Conservation (phyloP, 805 yeast genomes). For the Metschnikowia rubicola region DNA sequence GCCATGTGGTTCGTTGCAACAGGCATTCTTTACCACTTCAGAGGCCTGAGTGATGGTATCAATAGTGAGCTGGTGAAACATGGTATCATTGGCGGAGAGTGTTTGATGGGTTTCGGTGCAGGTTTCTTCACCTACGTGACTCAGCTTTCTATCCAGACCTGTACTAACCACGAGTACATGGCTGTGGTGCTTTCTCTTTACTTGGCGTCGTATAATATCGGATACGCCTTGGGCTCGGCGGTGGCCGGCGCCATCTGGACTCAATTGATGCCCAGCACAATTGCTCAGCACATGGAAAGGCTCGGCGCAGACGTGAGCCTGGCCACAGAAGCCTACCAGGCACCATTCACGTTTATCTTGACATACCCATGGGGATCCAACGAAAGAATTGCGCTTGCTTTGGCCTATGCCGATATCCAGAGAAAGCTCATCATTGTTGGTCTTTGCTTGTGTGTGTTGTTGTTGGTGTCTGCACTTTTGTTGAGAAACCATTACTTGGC, state of each 20-base stretch:
- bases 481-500: conserved; percentile 52
- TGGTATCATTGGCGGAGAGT: conserved; percentile 64
- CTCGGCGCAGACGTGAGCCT: conserved; percentile 26
- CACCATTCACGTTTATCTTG: conserved; percentile 50
- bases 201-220: conserved; percentile 57
- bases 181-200: conserved; percentile 58
- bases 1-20: conserved; percentile 55
- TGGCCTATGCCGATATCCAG: conserved; percentile 59
- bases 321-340: conserved; percentile 35
- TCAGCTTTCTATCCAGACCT: conserved; percentile 57
- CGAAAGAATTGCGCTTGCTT: conserved; percentile 54
- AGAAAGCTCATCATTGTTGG: conserved; percentile 55
- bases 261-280: conserved; percentile 47
- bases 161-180: conserved; percentile 60
- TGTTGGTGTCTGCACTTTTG: conserved; percentile 45
- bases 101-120: conserved; percentile 68
- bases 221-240: conserved; percentile 59
- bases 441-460: conserved; percentile 50
- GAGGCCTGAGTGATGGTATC: conserved; percentile 47
- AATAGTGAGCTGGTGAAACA: conserved; percentile 25
- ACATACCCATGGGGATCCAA: conserved; percentile 61
- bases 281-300: conserved; percentile 28
- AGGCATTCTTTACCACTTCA: conserved; percentile 56
- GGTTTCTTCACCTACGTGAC: conserved; percentile 69
- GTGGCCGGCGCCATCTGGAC: conserved; percentile 75